Percentiles rank a stretch among this genome's conserved stretches.
Evolutionary conservation across 2,329 filamentous ascomycete genomes (phyloP).

Genomic region (Aureobasidium lini): DNA sequence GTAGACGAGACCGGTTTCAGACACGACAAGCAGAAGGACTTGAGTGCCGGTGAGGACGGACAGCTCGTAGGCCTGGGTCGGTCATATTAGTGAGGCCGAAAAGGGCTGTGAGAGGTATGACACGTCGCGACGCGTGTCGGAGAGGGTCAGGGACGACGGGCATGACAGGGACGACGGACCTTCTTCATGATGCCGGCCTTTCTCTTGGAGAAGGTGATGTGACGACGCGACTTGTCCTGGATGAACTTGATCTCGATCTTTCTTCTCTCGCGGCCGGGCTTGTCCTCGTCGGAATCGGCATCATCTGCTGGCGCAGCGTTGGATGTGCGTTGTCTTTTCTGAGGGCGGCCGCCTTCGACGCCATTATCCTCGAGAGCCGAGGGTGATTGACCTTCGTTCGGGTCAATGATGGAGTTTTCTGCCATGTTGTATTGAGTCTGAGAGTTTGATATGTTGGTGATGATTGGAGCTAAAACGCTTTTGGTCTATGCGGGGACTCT

Average conservation of each 20-base stretch:
- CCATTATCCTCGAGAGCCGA: constrained; percentile 47
- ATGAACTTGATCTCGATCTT: constrained; percentile 99
- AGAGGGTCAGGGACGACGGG: constrained; percentile 30
- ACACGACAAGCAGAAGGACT: constrained; percentile 91
- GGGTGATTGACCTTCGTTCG: constrained; percentile 44
- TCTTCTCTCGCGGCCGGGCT: constrained; percentile 92
- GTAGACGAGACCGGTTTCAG: constrained; percentile 94
- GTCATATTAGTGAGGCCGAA: constrained; percentile 11
- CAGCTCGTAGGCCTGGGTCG: constrained; percentile 72
- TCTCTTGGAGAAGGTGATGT: constrained; percentile 99
- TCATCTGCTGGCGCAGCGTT: constrained; percentile 60
- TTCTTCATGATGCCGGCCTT: constrained; percentile 99
- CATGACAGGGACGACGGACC: constrained; percentile 49
- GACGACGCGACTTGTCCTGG: constrained; percentile 96
- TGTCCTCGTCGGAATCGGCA: constrained; percentile 95
- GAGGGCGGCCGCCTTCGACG: constrained; percentile 64
- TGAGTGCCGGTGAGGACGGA: constrained; percentile 97
- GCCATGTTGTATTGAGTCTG: constrained; percentile 28
- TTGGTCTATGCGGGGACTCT: too few relatives aligned
- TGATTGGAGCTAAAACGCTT: too few relatives aligned
- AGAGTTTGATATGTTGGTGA: too few relatives aligned
- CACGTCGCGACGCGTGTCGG: constrained; percentile 14
- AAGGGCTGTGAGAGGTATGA: background rate
- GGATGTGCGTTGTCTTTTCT: constrained; percentile 74
- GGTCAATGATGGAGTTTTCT: constrained; percentile 35